Conservation (phyloP, 108 stramenopile genomes). For the Skeletonema potamos region DNA sequence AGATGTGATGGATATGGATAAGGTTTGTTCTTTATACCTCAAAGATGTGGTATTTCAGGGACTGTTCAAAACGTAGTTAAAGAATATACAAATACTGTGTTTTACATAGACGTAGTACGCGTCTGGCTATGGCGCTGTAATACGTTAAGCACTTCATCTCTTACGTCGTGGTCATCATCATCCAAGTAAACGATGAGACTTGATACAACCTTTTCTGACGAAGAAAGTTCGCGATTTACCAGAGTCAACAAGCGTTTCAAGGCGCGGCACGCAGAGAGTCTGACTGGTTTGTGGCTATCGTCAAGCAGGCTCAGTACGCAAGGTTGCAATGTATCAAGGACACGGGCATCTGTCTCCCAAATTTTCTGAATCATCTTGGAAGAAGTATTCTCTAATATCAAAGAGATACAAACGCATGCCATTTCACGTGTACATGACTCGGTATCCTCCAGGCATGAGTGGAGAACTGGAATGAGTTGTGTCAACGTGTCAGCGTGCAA, state of each 20-base stretch:
- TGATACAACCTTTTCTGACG: slow-evolving; percentile 18
- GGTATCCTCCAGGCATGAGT: slow-evolving; percentile 37
- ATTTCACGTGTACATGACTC: slow-evolving; percentile 35
- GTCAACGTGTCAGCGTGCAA: slow-evolving; percentile 4
- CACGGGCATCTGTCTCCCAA: slow-evolving; percentile 8
- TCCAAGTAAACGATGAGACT: slow-evolving; percentile 28
- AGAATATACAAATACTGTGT: no score
- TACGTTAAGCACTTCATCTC: neutral
- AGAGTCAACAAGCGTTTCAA: slow-evolving; percentile 12
- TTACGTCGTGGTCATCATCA: slow-evolving; percentile 23
- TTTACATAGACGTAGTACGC: no score
- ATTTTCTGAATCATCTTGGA: slow-evolving; percentile 10
- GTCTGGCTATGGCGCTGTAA: no score
- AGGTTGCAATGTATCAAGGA: slow-evolving; percentile 23
- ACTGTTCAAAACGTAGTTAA: no score
- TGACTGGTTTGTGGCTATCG: slow-evolving; percentile 34
- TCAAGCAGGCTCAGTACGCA: slow-evolving; percentile 32
- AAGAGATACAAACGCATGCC: slow-evolving; percentile 29
- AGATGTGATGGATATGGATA: no score
- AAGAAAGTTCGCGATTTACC: neutral
- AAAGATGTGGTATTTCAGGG: no score
- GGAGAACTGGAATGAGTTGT: slow-evolving; percentile 42
- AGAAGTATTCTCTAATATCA: slow-evolving; percentile 20
- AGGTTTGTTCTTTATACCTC: no score
- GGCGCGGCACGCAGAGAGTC: slow-evolving; percentile 23